Evolutionary conservation across 176 grass and related monocot species (phyloP).

Genomic region (Phoenix roebelenii): DNA sequence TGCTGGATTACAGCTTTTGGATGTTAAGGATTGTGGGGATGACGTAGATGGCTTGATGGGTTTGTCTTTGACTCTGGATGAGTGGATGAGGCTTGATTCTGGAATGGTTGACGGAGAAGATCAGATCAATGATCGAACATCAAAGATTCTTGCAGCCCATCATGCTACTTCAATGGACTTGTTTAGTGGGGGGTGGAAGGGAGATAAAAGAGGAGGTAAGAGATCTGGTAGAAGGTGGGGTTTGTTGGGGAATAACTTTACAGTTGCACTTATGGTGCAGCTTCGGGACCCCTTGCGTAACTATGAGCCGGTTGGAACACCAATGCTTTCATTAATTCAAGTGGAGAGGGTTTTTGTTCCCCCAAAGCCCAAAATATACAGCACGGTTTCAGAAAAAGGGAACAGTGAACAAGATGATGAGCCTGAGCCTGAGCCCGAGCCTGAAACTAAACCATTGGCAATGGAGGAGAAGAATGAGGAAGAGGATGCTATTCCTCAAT

Average conservation of each 20-base stretch:
- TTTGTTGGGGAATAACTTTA: constrained; percentile 91
- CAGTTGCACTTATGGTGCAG: constrained; percentile 93
- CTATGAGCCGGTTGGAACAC: constrained; percentile 80
- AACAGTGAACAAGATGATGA: constrained; percentile 57
- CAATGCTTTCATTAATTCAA: constrained; percentile 93
- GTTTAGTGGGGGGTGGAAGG: constrained; percentile 32
- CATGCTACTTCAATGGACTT: constrained; percentile 92
- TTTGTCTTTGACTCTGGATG: constrained; percentile 77
- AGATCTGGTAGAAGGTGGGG: constrained; percentile 82
- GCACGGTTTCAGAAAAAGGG: constrained; percentile 43
- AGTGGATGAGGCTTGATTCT: constrained; percentile 94
- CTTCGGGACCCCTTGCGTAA: constrained; percentile 79
- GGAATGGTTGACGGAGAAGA: constrained; percentile 77
- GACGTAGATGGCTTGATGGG: constrained; percentile 96
- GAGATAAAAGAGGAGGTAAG: constrained; percentile 47
- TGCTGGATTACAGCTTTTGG: constrained; percentile 77
- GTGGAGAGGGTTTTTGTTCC: constrained; percentile 92
- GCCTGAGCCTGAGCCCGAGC: neutral
- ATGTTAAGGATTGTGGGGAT: constrained; percentile 58
- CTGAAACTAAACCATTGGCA: constrained; percentile 44
- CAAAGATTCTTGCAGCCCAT: constrained; percentile 89
- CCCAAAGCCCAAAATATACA: constrained; percentile 86
- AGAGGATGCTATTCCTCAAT: constrained; percentile 49
- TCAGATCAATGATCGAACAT: constrained; percentile 60
- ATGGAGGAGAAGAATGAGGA: constrained; percentile 37